Evolutionary conservation across 2,329 filamentous ascomycete genomes (phyloP), one percentile per base, ranked within the genome.

Genomic region (Trichoderma atrobrunneum): DNA sequence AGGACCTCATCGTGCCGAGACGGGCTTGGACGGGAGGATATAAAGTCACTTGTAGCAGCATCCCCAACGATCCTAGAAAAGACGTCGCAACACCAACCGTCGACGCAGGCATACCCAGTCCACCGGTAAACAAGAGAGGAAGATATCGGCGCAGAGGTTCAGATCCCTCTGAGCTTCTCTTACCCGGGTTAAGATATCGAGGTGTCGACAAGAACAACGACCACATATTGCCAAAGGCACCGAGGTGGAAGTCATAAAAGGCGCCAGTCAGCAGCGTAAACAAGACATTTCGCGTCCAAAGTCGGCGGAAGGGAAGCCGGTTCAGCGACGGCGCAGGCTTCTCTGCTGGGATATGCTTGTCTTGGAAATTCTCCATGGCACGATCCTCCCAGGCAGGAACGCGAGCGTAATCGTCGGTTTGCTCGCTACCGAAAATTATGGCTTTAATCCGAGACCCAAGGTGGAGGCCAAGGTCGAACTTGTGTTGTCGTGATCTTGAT

Each of bases 201-300:
- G 90, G 89, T 1, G 89, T 90, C 0, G 91, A 91, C 36, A 93
- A 84, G 81, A 92, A 92, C 16, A 92, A 85, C 14, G 90, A 90
- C 82, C 89, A 92, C 70, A 93, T 85, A 70, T 90, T 88, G 72
- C 89, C 89, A 80, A 93, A 93, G 24, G 90, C 88, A 73, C 88
- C 90, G 74, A 85, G 88, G 81, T 93, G 91, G 77, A 93, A 89
- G 74, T 92, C 90, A 76, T 93, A 89, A 63, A 93, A 87, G 36
- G 90, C 90, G 74, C 91, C 90, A 30, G 86, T 87, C 62, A 92
- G 78, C 3, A 94, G 82, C 0, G 85, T 87, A 70, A 85, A 83
- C 12, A 70, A 62, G 72, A 87, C 83, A 70, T 86, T 85, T 65
- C 80, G 81, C 0, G 85, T 86, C 82, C 84, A 86, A 60, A 86